Conservation (phyloP, 352 stramenopile genomes). For the Phytophthora hybrid region DNA sequence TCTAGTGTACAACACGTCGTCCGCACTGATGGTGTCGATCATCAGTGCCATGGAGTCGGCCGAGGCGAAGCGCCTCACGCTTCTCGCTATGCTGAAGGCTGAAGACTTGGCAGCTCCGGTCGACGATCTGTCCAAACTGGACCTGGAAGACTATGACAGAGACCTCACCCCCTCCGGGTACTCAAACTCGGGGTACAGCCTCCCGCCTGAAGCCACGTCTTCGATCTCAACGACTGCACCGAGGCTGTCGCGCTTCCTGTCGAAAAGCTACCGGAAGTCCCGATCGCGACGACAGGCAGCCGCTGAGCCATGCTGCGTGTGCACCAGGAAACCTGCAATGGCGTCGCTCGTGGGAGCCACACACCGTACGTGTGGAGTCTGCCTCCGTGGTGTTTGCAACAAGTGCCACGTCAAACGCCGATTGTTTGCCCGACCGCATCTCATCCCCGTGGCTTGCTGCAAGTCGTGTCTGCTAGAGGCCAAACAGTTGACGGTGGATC, state of each 20-base stretch:
- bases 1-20: slow-evolving; percentile 54
- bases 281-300: slow-evolving; percentile 23
- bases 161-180: slow-evolving; percentile 11
- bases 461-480: slow-evolving; percentile 58
- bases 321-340: slow-evolving; percentile 36
- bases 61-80: slow-evolving; percentile 58
- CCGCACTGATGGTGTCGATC: slow-evolving; percentile 51
- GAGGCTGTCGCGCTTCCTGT: slow-evolving; percentile 21
- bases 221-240: slow-evolving; percentile 16
- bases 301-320: slow-evolving; percentile 40
- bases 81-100: slow-evolving; percentile 35
- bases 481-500: slow-evolving; percentile 49
- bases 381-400: slow-evolving; percentile 45
- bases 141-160: slow-evolving; percentile 23
- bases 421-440: slow-evolving; percentile 45
- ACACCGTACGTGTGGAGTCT: slow-evolving; percentile 52
- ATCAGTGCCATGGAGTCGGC: slow-evolving; percentile 38
- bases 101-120: slow-evolving; percentile 16
- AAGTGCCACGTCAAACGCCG: slow-evolving; percentile 61
- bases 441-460: slow-evolving; percentile 56
- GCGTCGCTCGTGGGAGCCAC: slow-evolving; percentile 31
- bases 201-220: slow-evolving; percentile 18
- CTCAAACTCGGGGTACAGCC: slow-evolving; percentile 29
- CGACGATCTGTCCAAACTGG: slow-evolving; percentile 22
- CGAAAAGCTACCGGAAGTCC: slow-evolving; percentile 28